Base-by-base conservation (phyloP, 2,329 filamentous ascomycete genomes). In the Bipolaris victoriae region DNA sequence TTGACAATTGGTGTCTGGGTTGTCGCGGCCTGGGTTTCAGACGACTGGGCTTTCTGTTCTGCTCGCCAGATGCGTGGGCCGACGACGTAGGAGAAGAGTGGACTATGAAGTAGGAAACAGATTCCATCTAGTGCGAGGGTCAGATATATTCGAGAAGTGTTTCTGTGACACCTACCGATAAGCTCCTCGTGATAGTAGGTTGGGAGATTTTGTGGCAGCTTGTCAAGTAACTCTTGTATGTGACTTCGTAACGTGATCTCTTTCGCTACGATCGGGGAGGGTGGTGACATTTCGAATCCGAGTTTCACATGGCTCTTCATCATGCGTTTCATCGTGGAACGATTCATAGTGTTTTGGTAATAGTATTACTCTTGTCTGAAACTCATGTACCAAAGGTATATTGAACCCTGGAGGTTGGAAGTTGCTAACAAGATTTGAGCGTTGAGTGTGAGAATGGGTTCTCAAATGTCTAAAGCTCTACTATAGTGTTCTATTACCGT, bases 51-150 rank as follows among this genome's bases (percentile, higher is more conserved):
- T 43, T 33, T 3, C 3, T 15, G 20, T 7, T 31, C 33, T 10
- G 7, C 41, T 29, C 24, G 37, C 5, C 35, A 44, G 0, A 61
- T n/a, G 3, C 61, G 61, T 1, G 55, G 56, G 1, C 35, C 33
- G 10, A 61, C 51, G 10, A 55, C 47, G 24, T 55, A 62, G 22
- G 52, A 50, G 43, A 52, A 63, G 15, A 63, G 49, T 2, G 58
- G 52, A 31, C 52, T 57, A 16, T 22, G 39, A 7, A 63, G 48
- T 11, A 63, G 18, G 13, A 58, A 63, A 43, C 41, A 51, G 5
- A 63, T 45, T 13, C 58, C 46, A 16, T 58, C 60, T 62, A 15
- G 4, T 7, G 9, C 24, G 2, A 16, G 5, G n/a, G 10, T 55
- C 13, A 60, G 37, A 20, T 10, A 2, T 7, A 11, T 6, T 1